phyloP scores from a whole-genome alignment of 2,329 filamentous ascomycete genomes.

The Epichloe gansuensis region DNA sequence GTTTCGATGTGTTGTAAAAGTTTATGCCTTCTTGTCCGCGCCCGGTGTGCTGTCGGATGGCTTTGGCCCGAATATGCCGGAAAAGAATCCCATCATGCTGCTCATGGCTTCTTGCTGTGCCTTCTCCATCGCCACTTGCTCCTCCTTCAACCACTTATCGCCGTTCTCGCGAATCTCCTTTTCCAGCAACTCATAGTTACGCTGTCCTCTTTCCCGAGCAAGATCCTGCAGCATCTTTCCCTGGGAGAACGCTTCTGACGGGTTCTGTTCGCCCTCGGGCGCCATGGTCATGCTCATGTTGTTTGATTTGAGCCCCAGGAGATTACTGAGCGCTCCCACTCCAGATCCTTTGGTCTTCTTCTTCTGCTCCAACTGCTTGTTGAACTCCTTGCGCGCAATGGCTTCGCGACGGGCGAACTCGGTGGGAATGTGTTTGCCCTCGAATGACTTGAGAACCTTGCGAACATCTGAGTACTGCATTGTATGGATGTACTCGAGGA shows the following conservation, averaged over 20 bases:
- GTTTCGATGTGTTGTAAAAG: neutral
- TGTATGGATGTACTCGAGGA: constrained; percentile 92
- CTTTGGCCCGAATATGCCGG: constrained; percentile 16
- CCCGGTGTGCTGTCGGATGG: constrained; percentile 3
- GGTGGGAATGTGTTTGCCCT: constrained; percentile 75
- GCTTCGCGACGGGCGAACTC: constrained; percentile 87
- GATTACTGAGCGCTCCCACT: constrained; percentile 54
- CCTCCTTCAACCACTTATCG: constrained; percentile 90
- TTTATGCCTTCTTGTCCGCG: constrained; percentile 10
- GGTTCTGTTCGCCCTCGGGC: constrained; percentile 53
- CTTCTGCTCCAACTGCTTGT: constrained; percentile 61
- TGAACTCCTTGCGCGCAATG: constrained; percentile 70
- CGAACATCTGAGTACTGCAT: constrained; percentile 87
- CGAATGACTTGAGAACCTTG: constrained; percentile 73
- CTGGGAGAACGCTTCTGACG: constrained; percentile 67
- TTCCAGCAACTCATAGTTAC: constrained; percentile 80
- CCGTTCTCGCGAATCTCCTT: constrained; percentile 87
- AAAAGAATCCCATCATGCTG: constrained; percentile 72
- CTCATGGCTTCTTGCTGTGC: constrained; percentile 81
- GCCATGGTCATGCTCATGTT: constrained; percentile 48
- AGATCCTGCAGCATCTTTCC: constrained; percentile 97
- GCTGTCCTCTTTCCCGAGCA: constrained; percentile 80
- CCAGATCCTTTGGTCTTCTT: constrained; percentile 46
- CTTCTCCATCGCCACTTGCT: constrained; percentile 79
- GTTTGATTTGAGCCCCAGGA: constrained; percentile 65